Base-by-base conservation (phyloP, 257 asterid genomes). In the Linderniella brevidens region DNA sequence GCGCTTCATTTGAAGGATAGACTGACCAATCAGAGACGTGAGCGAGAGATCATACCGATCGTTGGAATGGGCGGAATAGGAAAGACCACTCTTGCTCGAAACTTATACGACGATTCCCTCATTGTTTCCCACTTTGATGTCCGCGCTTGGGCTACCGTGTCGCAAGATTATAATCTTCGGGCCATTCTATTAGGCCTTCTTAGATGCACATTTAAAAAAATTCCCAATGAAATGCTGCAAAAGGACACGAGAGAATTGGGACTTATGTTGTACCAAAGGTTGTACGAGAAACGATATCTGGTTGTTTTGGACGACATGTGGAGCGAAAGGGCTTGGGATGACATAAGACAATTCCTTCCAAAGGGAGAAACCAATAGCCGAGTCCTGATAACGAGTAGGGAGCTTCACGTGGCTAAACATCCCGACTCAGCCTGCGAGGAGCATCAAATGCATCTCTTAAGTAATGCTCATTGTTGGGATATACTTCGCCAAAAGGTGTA, bases 271-370 rank as follows among this genome's bases (percentile, higher is more conserved):
- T 25, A 2, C 32, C 32, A 25, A 25, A 25, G 32, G 32, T 25
- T 25, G 32, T 25, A 6, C 32, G 32, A 6, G 4, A 37, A 35
- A 18, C 36, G 47, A 46, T 52, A 52, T 52, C n/a, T 52, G 25
- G 41, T 52, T 37, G 56, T 52, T 17, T 37, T 52, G 56, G 44
- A 38, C 41, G 56, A 54, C 35, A 8, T 44, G 50, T 58, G 63
- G 63, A 50, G 55, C 8, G 29, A 35, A 9, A 11, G 40, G 8
- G 51, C 51, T 1, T 58, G 63, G 63, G 63, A 58, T 19, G 17
- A 29, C 17, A 25, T 58, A 32, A 25, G 13, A 35, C 41, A 35
- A 9, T 35, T 8, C 0, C 50, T 58, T 25, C 62, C 56, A 11
- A 16, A 47, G 13, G 42, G 20, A 4, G 1, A 17, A 3, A 37